Evolutionary conservation across 2,329 filamentous ascomycete species (phyloP).

Genomic region (Fusarium anthophilum): DNA sequence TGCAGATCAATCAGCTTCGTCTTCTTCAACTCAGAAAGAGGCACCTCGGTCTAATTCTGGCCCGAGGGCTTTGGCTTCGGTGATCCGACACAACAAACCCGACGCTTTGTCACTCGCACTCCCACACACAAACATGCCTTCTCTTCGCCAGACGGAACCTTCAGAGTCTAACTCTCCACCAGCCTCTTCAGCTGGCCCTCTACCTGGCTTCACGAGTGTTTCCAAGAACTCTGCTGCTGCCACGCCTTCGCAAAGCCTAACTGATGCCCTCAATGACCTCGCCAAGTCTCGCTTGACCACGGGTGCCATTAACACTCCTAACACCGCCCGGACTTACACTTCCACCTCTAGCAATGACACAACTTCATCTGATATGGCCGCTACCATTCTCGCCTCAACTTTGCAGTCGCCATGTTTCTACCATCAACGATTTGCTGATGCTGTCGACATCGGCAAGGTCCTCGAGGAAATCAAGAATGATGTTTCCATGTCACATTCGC

Average conservation of each 20-base stretch:
- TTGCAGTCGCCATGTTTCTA: conserved; percentile 97
- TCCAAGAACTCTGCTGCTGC: conserved; percentile 46
- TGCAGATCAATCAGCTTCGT: conserved; percentile 39
- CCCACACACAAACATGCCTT: conserved; percentile 59
- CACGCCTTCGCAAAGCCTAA: conserved; percentile 69
- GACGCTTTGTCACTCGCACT: conserved; percentile 66
- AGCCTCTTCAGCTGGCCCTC: conserved; percentile 5
- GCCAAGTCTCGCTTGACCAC: conserved; percentile 52
- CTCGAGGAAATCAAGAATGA: conserved; percentile 92
- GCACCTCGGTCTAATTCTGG: conserved; percentile 60
- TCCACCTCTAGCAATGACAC: conserved; percentile 20
- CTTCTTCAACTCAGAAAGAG: conserved; percentile 10
- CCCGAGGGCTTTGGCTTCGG: conserved; percentile 81
- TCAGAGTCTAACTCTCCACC: conserved; percentile 45
- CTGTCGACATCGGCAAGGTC: conserved; percentile 93
- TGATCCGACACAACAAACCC: conserved; percentile 67
- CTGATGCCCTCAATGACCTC: conserved; percentile 66
- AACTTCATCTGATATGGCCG: conserved; percentile 20
- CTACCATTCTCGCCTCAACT: conserved; percentile 48
- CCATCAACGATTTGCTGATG: conserved; percentile 95
- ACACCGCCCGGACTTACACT: conserved; percentile 32
- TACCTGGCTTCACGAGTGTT: conserved; percentile 9
- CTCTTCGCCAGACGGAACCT: conserved; percentile 51
- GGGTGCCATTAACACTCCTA: conserved; percentile 30
- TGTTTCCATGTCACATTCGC: conserved; percentile 91